A percentile compares a stretch with the other conserved stretches of the same genome.
Evolutionary conservation across 345 rosid genomes (phyloP).

Genomic region (Eucalyptus erythrocorys): DNA sequence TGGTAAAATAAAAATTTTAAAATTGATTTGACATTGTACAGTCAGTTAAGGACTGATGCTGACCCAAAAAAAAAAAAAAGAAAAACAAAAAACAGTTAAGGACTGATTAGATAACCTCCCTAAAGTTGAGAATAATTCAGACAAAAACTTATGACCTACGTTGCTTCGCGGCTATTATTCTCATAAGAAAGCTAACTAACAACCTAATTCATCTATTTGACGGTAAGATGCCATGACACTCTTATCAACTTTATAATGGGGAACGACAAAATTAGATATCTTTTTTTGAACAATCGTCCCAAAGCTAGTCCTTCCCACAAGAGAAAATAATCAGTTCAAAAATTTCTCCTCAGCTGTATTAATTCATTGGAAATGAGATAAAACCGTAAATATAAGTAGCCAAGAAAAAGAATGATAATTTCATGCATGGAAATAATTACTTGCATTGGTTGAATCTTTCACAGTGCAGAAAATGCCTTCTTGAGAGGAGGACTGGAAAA

Average conservation of each 20-base stretch:
- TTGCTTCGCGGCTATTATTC: background rate
- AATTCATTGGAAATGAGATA: background rate
- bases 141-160: background rate
- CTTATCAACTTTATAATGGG: background rate
- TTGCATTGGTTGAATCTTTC: background rate
- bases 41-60: background rate
- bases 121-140: background rate
- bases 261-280: rapidly evolving
- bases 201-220: background rate
- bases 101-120: background rate
- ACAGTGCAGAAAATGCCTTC: background rate
- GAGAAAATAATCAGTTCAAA: background rate
- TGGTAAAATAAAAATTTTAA: background rate
- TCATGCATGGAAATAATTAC: background rate
- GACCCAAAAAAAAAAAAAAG: too few relatives aligned
- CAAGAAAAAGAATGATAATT: background rate
- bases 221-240: background rate
- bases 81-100: too few relatives aligned
- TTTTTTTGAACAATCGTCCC: background rate
- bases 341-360: background rate
- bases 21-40: background rate
- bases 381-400: background rate
- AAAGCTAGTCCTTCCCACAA: background rate
- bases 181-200: background rate
- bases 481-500: background rate